Evolutionary conservation across 1,284 basidiomycete species (phyloP).

Genomic region (Ustilago trichophora): DNA sequence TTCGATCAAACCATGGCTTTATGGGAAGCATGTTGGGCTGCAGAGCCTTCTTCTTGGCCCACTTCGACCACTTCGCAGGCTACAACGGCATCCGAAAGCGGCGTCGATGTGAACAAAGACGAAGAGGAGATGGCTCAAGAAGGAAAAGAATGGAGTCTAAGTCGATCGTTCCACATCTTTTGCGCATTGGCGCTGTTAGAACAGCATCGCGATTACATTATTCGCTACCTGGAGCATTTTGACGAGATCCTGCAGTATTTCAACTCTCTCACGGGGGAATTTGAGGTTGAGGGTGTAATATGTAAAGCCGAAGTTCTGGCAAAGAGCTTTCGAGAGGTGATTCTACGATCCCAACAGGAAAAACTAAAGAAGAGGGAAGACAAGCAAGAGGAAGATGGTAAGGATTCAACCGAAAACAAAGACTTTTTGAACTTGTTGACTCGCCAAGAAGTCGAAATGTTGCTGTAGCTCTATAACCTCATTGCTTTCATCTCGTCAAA

Average conservation of each 20-base stretch:
- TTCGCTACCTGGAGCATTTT: constrained; percentile 87
- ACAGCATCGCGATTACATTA: constrained; percentile 89
- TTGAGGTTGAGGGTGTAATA: constrained; percentile 33
- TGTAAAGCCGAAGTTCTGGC: constrained; percentile 46
- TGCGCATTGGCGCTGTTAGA: constrained; percentile 92
- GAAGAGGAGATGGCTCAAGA: neutral
- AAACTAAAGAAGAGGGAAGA: too few relatives aligned
- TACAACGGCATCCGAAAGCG: too few relatives aligned
- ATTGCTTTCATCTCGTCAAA: too few relatives aligned
- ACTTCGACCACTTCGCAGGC: too few relatives aligned
- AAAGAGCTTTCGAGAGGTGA: constrained; percentile 24
- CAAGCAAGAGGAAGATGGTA: too few relatives aligned
- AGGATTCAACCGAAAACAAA: too few relatives aligned
- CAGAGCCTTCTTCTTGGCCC: too few relatives aligned
- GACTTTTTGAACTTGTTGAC: constrained; percentile 6
- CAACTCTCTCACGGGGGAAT: constrained; percentile 44
- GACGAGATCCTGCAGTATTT: constrained; percentile 66
- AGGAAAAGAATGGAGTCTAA: constrained; percentile 11
- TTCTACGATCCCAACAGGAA: neutral
- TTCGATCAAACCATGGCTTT: constrained; percentile 86
- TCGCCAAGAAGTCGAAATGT: constrained; percentile 1
- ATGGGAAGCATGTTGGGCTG: constrained; percentile 76
- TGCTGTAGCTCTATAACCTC: too few relatives aligned
- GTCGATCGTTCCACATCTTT: constrained; percentile 84
- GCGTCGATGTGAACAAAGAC: too few relatives aligned